Conservation (phyloP, 2,329 filamentous ascomycete species). For the Lasiodiplodia gonubiensis region DNA sequence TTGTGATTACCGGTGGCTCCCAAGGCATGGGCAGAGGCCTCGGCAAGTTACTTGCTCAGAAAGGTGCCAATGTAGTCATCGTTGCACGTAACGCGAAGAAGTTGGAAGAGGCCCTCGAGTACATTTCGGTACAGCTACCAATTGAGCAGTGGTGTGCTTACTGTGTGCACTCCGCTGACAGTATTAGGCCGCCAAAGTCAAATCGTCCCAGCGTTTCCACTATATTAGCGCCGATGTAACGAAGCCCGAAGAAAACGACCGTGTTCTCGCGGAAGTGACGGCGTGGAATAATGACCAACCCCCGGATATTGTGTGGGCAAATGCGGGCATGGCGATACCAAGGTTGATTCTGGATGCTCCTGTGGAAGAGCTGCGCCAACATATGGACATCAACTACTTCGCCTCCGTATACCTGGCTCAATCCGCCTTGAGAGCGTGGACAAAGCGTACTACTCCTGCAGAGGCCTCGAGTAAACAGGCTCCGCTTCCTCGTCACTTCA, state of each 20-base stretch:
- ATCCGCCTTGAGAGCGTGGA: conserved; percentile 77
- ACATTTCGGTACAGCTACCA: conserved; percentile 61
- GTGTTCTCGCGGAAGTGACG: conserved; percentile 73
- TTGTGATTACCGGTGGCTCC: conserved; percentile 88
- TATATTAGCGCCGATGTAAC: conserved; percentile 85
- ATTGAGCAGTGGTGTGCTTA: not conserved
- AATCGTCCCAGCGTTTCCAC: conserved; percentile 77
- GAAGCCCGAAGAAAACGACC: conserved; percentile 68
- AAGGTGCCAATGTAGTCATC: conserved; percentile 86
- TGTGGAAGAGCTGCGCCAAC: conserved; percentile 68
- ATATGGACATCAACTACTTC: conserved; percentile 95
- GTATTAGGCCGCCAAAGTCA: conserved; percentile 66
- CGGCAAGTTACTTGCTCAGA: conserved; percentile 74
- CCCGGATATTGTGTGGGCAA: conserved; percentile 90
- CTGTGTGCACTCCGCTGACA: not conserved
- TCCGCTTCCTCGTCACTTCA: conserved; percentile 71
- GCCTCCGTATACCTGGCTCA: conserved; percentile 85
- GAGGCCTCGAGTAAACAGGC: not conserved
- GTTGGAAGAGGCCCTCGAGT: conserved; percentile 71
- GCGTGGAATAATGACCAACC: conserved; percentile 75
- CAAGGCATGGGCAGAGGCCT: conserved; percentile 87
- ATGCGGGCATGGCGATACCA: conserved; percentile 77
- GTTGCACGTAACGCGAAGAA: conserved; percentile 79
- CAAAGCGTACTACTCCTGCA: conserved; percentile 40
- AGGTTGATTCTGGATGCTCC: conserved; percentile 78